Base-by-base conservation (phyloP, 768 basidiomycete genomes). In the Chlorophyllum brunneum region DNA sequence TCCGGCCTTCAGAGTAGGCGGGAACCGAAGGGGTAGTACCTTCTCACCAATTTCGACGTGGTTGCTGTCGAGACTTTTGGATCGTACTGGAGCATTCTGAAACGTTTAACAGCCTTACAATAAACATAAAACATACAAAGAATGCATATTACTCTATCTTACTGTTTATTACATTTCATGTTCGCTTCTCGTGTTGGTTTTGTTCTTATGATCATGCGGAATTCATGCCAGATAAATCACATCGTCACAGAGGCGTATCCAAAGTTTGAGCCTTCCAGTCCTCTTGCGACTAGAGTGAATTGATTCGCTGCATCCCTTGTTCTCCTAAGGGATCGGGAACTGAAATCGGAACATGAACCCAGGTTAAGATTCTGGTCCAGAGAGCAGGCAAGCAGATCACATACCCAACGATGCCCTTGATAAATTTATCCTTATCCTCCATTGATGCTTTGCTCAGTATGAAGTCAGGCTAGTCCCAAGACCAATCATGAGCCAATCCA, bases 301-400 rank as follows among this genome's bases (percentile, higher is more conserved):
- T 95, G 89, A 58, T 92, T 84, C 9, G 91, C 84, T 0, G 92
- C 92, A 33, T 93, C 92, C 56, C 87, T 74, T 30, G 85, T 91
- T 58, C 76, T 78, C 63, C 85, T 86, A 2, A 82, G 70, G 15
- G 87, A 87, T 36, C 88, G 78, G 30, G 89, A 83, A 23, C 88
- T 88, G 39, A 1, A 42, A 24, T 51, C 33, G 51, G 39, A 16
- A 4, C 16, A 54, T 45, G 51, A 8, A 34, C 26, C 8, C 9
- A 15, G 39, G n/a, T 46, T 13, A 10, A 30, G 5, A 24, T 44
- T 26, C 20, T 37, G 40, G 20, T 9, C 1, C 38, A 18, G 23
- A 22, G 34, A 30, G 6, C 27, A 23, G 38, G 13, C 16, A 56
- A 49, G 7, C 10, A 27, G 3, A 34, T 7, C 13, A 67, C 76